phyloP scores from a whole-genome alignment of 1,139 yeast genomes.

The Nakaseomyces glabratus region DNA sequence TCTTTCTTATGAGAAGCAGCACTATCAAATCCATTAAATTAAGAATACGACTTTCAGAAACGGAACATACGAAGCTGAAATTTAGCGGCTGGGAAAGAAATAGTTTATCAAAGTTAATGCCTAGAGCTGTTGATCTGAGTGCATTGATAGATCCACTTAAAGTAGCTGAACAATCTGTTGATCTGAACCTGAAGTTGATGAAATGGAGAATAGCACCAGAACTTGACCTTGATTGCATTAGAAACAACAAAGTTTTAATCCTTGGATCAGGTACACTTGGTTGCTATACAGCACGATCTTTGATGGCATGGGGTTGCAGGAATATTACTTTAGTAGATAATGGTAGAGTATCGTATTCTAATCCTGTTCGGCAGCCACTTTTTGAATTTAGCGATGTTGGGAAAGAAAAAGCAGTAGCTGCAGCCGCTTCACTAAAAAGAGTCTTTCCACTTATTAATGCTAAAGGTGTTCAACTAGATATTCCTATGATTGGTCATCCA shows the following conservation, averaged over 20 bases:
- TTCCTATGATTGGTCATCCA: constrained; percentile 96
- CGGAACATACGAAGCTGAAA: constrained; percentile 27
- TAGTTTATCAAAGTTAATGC: constrained; percentile 59
- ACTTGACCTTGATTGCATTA: constrained; percentile 56
- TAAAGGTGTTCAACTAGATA: constrained; percentile 54
- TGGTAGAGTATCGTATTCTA: constrained; percentile 80
- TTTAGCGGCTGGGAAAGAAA: constrained; percentile 89
- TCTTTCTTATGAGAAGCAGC: constrained; percentile 34
- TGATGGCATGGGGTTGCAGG: constrained; percentile 91
- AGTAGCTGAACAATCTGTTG: constrained; percentile 85
- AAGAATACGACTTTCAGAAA: not conserved
- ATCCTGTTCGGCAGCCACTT: constrained; percentile 91
- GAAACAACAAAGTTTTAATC: constrained; percentile 53
- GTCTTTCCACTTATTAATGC: constrained; percentile 73
- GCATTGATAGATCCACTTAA: constrained; percentile 69
- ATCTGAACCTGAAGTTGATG: constrained; percentile 82
- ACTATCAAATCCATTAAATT: constrained; percentile 18
- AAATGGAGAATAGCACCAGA: constrained; percentile 93
- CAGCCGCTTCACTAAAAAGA: constrained; percentile 60
- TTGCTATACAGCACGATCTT: constrained; percentile 74
- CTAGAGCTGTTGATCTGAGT: constrained; percentile 76
- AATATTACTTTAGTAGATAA: constrained; percentile 81
- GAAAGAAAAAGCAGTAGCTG: constrained; percentile 59
- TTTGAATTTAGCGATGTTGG: constrained; percentile 73
- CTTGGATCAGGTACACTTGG: constrained; percentile 98